Percentiles rank a stretch among this genome's conserved stretches.
These are phyloP conservation scores for Penicillium macrosclerotiorum DNA, from an alignment of 495 filamentous ascomycete species.

Conservation along the genomic window DNA sequence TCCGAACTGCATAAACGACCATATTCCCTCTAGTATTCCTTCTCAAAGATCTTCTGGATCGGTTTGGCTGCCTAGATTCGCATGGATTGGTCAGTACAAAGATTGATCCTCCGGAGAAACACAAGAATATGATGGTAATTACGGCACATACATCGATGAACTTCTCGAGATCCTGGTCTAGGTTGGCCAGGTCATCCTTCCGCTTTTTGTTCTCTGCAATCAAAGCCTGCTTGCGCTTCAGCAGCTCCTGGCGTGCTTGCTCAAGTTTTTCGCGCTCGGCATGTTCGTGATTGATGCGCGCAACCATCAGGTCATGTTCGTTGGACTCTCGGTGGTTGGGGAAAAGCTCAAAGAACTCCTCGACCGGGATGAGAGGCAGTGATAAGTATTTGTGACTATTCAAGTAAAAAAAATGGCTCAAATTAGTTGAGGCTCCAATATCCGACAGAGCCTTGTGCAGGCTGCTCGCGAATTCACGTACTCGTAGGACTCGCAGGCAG, in stretches of 20 bases:
- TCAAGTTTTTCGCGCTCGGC: constrained; percentile 83
- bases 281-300: constrained; percentile 89
- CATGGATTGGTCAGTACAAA: constrained; percentile 10
- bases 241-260: constrained; percentile 76
- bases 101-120: no score
- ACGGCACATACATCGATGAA: constrained; percentile 67
- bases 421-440: constrained; percentile 15
- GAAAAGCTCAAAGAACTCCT: constrained; percentile 76
- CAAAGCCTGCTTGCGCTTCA: constrained; percentile 87
- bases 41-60: constrained; percentile 79
- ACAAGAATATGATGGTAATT: no score
- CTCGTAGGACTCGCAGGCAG: constrained; percentile 89
- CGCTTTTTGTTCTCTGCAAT: constrained; percentile 94
- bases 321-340: constrained; percentile 69
- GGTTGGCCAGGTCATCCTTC: constrained; percentile 84
- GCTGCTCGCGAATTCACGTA: constrained; percentile 44
- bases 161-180: constrained; percentile 86
- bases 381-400: constrained; percentile 80
- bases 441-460: not conserved
- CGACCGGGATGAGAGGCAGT: constrained; percentile 78
- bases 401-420: not conserved
- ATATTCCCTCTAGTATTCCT: constrained; percentile 50
- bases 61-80: constrained; percentile 70
- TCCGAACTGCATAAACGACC: not conserved
- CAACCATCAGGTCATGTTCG: constrained; percentile 81